A percentile compares a stretch with the other conserved stretches of the same genome.
These are phyloP conservation scores for Diaporthe velutina DNA, from an alignment of 2,329 filamentous ascomycete species.

Conservation along the genomic window DNA sequence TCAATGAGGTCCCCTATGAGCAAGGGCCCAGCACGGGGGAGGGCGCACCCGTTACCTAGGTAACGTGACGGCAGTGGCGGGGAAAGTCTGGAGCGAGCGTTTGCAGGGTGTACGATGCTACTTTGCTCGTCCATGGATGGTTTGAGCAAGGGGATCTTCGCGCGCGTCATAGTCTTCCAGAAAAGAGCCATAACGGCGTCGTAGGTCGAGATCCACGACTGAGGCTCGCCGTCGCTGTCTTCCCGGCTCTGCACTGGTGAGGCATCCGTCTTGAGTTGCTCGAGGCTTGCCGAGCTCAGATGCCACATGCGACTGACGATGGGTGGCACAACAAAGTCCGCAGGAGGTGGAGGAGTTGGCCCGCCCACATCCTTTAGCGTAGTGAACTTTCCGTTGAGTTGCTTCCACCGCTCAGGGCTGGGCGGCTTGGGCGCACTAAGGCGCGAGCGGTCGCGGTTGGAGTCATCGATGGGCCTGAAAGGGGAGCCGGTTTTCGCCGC, in stretches of 20 bases:
- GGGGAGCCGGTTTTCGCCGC: constrained; percentile 40
- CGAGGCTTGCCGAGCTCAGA: constrained; percentile 40
- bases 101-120: constrained; percentile 43
- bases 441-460: constrained; percentile 14
- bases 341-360: constrained; percentile 41
- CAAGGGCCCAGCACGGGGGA: constrained; percentile 39
- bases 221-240: neutral
- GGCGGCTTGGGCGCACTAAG: neutral
- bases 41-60: constrained; percentile 43
- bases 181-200: constrained; percentile 45
- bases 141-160: constrained; percentile 41
- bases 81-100: constrained; percentile 41
- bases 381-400: constrained; percentile 10
- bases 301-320: constrained; percentile 43
- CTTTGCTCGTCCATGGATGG: constrained; percentile 37
- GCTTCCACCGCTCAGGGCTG: constrained; percentile 6
- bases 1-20: constrained; percentile 34
- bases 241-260: neutral
- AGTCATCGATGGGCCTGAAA: constrained; percentile 32
- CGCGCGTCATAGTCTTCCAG: constrained; percentile 43
- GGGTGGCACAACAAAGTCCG: constrained; percentile 44
- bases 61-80: constrained; percentile 45
- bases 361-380: constrained; percentile 39
- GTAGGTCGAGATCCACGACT: constrained; percentile 44
- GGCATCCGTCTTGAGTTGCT: constrained; percentile 41